Evolutionary conservation across 2,329 filamentous ascomycete species (phyloP), one percentile per base, ranked within the genome.

Genomic region (Colletotrichum plurivorum): DNA sequence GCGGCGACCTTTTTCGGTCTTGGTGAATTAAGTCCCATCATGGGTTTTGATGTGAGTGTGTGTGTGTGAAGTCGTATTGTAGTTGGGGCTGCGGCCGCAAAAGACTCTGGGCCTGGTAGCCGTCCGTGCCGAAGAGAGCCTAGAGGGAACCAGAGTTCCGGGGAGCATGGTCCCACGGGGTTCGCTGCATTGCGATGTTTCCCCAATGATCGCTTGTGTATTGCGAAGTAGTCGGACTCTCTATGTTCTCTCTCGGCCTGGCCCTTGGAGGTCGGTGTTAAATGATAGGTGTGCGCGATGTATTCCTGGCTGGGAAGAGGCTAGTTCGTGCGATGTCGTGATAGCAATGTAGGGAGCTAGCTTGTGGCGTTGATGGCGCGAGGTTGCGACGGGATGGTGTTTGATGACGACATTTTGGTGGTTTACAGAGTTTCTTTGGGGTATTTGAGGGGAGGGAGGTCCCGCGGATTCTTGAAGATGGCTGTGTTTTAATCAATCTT

Each of bases 371-470:
- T 13, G 36, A 58, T 58, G 46, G 55, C 55, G 41, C 18, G 41
- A 58, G 43, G 55, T 48, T 58, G 55, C 55, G 55, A 58, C 22
- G 55, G 20, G 55, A 58, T 58, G 41, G 55, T 58, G 55, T 58
- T 48, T 58, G 9, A 58, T 58, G 39, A 41, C 41, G 55, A 57
- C 55, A 57, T 57, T 48, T 48, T 16, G 55, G n/a, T 25, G 10
- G 10, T 20, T 18, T 5, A 10, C 9, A 4, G 41, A 16, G n/a
- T 49, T 16, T 5, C 2, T 5, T 16, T 49, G 18, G 46, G 20
- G 46, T 49, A 49, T 25, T 20, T 20, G 46, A 49, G 8, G 46
- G 46, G 46, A 22, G 18, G 10, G 8, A 18, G 4, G n/a, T 12
- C 46, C 16, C 41, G 41, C 16, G 27, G 27, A 31, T 31, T 31